These are phyloP conservation scores for Diplodia intermedia DNA, from an alignment of 2,329 filamentous ascomycete species.

Conservation along the genomic window DNA sequence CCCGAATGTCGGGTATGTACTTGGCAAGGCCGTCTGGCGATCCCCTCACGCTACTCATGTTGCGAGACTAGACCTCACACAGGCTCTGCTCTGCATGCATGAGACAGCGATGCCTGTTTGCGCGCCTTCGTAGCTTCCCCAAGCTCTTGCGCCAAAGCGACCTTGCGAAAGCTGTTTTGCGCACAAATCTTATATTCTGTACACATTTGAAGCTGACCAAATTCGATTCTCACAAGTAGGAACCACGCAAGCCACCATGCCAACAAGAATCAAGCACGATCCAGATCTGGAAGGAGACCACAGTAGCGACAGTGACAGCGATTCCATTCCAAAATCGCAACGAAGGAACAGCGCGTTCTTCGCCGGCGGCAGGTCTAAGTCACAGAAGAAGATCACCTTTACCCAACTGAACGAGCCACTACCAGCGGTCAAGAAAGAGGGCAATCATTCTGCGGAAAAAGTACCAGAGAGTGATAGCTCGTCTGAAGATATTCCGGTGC, in stretches of 20 bases:
- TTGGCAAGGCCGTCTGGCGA: neutral
- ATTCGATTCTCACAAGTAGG: neutral
- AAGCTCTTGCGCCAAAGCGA: neutral
- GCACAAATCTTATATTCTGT: neutral
- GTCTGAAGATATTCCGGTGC: slow-evolving; percentile 17
- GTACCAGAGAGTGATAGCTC: slow-evolving; percentile 32
- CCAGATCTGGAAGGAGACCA: neutral
- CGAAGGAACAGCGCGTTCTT: slow-evolving; percentile 1
- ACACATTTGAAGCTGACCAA: neutral
- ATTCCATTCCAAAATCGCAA: slow-evolving; percentile 1
- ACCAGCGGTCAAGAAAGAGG: neutral
- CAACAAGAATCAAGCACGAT: neutral
- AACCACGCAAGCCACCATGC: slow-evolving; percentile 6
- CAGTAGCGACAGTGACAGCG: slow-evolving; percentile 9
- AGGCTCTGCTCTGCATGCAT: neutral
- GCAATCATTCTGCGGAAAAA: neutral
- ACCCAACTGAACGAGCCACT: neutral
- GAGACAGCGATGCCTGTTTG: neutral
- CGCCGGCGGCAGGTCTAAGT: slow-evolving; percentile 2
- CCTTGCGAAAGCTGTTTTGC: neutral
- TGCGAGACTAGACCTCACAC: neutral
- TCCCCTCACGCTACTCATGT: neutral
- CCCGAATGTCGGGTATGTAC: neutral
- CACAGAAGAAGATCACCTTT: neutral
- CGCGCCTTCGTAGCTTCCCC: neutral